Base-by-base conservation (phyloP, 805 yeast genomes). In the Starmerella cellae region DNA sequence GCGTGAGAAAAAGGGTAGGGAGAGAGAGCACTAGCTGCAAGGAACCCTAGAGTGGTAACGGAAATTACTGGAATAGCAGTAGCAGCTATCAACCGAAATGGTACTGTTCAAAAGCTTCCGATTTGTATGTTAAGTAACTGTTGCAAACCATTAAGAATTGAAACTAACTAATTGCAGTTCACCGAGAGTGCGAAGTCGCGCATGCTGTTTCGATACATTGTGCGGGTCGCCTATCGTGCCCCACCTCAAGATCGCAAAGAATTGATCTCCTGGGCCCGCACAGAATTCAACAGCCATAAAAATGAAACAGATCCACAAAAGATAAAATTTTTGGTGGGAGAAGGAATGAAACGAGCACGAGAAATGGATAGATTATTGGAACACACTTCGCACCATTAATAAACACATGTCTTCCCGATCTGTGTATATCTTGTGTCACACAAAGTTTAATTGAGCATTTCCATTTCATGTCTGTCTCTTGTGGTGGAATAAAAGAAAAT, bases 171-270 rank as follows among this genome's bases (percentile, higher is more conserved):
- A 24, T 36, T 26, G 21, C 40, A 60, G 62, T 61, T 61, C 45
- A 54, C 62, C 4, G 62, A 60, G 32, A 43, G 57, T n/a, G 52
- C 63, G 11, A 58, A 61, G 34, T 46, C 63, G 2, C 52, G 52
- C 11, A 51, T 52, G 30, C 55, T 61, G 1, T 61, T 63, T 62
- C 49, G 62, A 20, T 55, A 50, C 33, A 51, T 57, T 20, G 54
- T 56, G 18, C 49, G 64, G 26, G 51, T 59, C 2, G 56, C 61
- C 8, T 53, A 61, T 44, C 45, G 54, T 40, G 50, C 52, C 2
- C 49, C 54, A 2, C 37, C 47, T 11, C 23, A 21, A 5, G 54
- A 53, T 30, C 49, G 63, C 0, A 39, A 37, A 2, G 64, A 61
- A 35, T 51, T 61, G 17, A 45, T 60, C 2, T 23, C 33, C 9